phyloP scores from a whole-genome alignment of 2,329 filamentous ascomycete species.

The Malbranchea zuffiana region DNA sequence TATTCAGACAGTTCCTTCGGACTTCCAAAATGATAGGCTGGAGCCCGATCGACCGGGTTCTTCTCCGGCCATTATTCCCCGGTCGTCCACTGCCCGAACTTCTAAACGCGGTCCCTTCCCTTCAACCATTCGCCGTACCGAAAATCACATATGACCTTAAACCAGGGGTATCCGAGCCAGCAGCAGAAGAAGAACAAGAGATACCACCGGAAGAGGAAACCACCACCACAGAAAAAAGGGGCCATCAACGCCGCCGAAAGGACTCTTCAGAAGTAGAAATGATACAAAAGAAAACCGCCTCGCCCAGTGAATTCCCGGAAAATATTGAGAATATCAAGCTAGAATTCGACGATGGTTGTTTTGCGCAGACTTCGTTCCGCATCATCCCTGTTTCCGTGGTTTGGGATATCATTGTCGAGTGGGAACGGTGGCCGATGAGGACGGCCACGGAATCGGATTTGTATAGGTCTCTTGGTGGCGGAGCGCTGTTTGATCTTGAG shows the following conservation, averaged over 20 bases:
- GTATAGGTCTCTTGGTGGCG: constrained; percentile 11
- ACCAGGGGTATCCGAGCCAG: no score
- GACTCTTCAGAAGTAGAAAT: no score
- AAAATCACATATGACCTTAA: constrained; percentile 1
- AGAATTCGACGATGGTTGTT: constrained; percentile 13
- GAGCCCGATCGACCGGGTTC: constrained; percentile 19
- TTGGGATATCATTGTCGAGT: constrained; percentile 30
- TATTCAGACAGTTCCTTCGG: constrained; percentile 19
- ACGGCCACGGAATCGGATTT: constrained; percentile 13
- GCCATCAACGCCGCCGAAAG: background rate
- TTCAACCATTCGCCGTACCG: constrained; percentile 21
- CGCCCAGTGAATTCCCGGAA: no score
- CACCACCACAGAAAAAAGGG: no score
- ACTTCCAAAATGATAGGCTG: constrained; percentile 16
- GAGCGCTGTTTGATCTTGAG: constrained; percentile 3
- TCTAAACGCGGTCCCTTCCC: constrained; percentile 24
- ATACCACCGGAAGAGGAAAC: no score
- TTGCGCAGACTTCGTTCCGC: constrained; percentile 21
- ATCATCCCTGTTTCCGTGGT: constrained; percentile 22
- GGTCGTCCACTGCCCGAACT: constrained; percentile 22
- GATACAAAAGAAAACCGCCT: no score
- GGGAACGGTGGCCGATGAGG: constrained; percentile 22
- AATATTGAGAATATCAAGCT: constrained; percentile 6
- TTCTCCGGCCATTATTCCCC: constrained; percentile 24
- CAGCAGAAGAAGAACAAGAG: no score